phyloP scores from a whole-genome alignment of 192 early-diverging fungal genomes.

The Entomortierella chlamydospora region DNA sequence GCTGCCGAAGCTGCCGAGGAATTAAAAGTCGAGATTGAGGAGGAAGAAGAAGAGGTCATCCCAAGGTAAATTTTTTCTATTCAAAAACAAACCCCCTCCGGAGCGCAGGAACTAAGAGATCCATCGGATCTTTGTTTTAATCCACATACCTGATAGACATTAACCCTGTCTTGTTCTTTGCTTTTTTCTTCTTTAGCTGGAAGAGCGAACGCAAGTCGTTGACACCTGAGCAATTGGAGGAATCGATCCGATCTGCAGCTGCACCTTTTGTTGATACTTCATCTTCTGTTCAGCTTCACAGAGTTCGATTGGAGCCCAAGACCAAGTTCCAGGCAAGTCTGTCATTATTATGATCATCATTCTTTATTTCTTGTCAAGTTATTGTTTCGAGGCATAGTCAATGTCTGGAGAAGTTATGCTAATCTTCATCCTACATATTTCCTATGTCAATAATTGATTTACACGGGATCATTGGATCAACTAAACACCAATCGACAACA shows the following conservation, averaged over 20 bases:
- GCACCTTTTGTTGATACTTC: slow-evolving; percentile 29
- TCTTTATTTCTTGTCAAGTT: neutral
- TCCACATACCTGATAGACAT: no score
- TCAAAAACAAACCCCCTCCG: no score
- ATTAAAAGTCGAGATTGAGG: slow-evolving; percentile 43
- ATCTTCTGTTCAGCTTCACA: slow-evolving; percentile 10
- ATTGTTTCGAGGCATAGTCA: neutral
- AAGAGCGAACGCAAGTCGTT: slow-evolving; percentile 32
- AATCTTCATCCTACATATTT: no score
- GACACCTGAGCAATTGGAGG: slow-evolving; percentile 32
- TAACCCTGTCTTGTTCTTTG: no score
- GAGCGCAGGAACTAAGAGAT: no score
- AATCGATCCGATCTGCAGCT: slow-evolving; percentile 38
- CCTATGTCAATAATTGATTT: neutral
- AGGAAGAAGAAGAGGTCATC: slow-evolving; percentile 22
- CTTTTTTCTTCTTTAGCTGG: slow-evolving; percentile 30
- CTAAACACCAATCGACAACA: neutral
- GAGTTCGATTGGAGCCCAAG: slow-evolving; percentile 25
- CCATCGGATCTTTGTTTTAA: no score
- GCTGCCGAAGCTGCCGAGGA: slow-evolving; percentile 17
- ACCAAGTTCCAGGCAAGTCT: slow-evolving; percentile 45
- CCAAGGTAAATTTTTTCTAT: slow-evolving; percentile 18
- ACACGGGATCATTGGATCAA: neutral
- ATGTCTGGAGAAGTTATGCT: neutral
- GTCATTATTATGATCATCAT: neutral